Percentiles rank a stretch among this genome's conserved stretches.
phyloP scores from a whole-genome alignment of 2,329 filamentous ascomycete species.

The Diplodia sapinea region DNA sequence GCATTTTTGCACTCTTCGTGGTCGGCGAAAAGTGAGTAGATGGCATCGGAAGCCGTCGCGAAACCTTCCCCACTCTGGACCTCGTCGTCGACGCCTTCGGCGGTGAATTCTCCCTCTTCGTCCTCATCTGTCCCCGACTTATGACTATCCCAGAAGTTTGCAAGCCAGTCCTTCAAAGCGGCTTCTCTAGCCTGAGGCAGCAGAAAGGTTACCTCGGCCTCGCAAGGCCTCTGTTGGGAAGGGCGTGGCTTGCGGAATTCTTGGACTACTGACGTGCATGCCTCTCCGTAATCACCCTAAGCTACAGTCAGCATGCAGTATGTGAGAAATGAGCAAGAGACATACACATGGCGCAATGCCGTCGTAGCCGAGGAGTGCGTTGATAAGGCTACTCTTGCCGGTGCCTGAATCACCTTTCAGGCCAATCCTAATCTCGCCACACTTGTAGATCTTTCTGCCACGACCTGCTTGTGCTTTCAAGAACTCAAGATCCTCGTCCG shows the following conservation, averaged over 20 bases:
- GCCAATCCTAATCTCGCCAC: not conserved
- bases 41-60: not conserved
- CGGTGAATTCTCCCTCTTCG: not conserved
- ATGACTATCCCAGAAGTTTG: not conserved
- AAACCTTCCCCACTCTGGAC: not conserved
- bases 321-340: not conserved
- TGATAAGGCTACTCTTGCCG: no score
- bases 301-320: not conserved
- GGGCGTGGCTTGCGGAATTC: not conserved
- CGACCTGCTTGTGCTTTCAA: not conserved
- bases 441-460: not conserved
- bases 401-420: not conserved
- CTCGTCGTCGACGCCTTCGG: not conserved
- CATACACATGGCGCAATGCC: not conserved
- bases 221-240: not conserved
- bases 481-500: not conserved
- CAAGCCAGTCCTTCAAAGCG: not conserved
- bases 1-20: not conserved
- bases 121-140: not conserved
- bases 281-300: not conserved
- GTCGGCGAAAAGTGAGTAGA: constrained; percentile 1
- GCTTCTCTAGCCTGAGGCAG: not conserved
- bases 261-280: constrained; percentile 11
- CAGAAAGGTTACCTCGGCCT: constrained; percentile 1
- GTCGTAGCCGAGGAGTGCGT: no score